A percentile compares a stretch with the other conserved stretches of the same genome.
Evolutionary conservation across 2,329 filamentous ascomycete species (phyloP).

Genomic region (Metarhizium album): DNA sequence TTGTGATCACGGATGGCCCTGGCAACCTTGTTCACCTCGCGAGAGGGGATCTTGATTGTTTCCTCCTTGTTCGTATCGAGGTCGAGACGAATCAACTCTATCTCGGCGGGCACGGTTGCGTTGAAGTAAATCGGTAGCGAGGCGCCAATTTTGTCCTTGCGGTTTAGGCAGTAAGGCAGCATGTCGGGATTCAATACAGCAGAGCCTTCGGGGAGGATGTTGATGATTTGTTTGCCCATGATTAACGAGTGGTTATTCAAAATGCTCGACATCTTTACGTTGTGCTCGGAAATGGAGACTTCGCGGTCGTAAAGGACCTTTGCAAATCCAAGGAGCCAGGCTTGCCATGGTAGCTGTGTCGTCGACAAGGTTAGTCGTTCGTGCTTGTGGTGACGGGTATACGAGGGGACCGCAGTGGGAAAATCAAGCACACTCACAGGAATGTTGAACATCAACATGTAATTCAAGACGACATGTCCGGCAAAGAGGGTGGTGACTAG

Average conservation of each 20-base stretch:
- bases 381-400: not conserved
- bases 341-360: conserved; percentile 56
- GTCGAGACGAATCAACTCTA: conserved; percentile 82
- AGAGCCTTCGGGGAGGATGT: conserved; percentile 93
- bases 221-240: conserved; percentile 91
- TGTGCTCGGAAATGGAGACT: conserved; percentile 83
- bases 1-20: conserved; percentile 57
- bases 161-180: conserved; percentile 70
- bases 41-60: conserved; percentile 61
- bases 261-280: conserved; percentile 78
- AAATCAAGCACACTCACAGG: conserved; percentile 42
- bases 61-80: conserved; percentile 73
- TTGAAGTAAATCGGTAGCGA: conserved; percentile 84
- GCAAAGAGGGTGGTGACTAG: conserved; percentile 62
- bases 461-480: conserved; percentile 62
- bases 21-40: conserved; percentile 65
- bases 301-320: conserved; percentile 89
- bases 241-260: conserved; percentile 90
- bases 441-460: conserved; percentile 87
- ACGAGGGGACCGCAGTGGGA: not conserved
- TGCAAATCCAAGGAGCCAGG: conserved; percentile 60
- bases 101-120: conserved; percentile 76
- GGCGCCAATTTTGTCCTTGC: conserved; percentile 45
- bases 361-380: not conserved
- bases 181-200: conserved; percentile 77